Evolutionary conservation across 208 protist species (phyloP).

Genomic region (Porcisia deanei): DNA sequence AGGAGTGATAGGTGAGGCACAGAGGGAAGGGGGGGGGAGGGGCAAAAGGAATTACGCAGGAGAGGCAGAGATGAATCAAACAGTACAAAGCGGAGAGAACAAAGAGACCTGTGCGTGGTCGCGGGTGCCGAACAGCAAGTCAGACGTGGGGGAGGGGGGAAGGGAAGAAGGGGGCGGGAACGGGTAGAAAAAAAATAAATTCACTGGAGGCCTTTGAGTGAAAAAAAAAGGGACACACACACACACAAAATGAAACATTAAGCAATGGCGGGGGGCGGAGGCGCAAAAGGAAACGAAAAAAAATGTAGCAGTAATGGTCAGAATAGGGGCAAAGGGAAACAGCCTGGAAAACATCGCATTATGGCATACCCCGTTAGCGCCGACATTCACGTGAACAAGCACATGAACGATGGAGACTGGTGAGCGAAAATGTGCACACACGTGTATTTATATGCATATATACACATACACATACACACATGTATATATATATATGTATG

Average conservation of each 20-base stretch:
- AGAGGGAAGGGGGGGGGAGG: background rate
- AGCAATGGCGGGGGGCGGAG: background rate
- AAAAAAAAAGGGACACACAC: background rate
- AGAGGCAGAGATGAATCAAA: background rate
- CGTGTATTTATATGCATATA: background rate
- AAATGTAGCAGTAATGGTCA: background rate
- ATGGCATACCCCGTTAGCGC: too few species aligned
- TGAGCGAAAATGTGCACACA: background rate
- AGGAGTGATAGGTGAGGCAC: slow-evolving; percentile 19
- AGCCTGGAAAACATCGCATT: too few species aligned
- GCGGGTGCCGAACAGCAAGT: background rate
- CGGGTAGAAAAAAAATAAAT: slow-evolving; percentile 1
- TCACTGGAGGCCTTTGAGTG: background rate
- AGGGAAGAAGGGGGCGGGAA: background rate
- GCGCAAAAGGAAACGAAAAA: background rate
- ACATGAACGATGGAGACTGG: too few species aligned
- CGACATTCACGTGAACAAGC: too few species aligned
- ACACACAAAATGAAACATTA: background rate
- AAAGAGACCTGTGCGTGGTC: background rate
- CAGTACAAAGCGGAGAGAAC: background rate
- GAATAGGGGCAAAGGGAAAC: too few species aligned
- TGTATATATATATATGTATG: background rate
- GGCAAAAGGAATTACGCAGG: background rate
- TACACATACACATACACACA: background rate
- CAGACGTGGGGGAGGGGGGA: background rate